These are phyloP conservation scores for Biscutella laevigata DNA, from an alignment of 441 rosid species.

Conservation along the genomic window DNA sequence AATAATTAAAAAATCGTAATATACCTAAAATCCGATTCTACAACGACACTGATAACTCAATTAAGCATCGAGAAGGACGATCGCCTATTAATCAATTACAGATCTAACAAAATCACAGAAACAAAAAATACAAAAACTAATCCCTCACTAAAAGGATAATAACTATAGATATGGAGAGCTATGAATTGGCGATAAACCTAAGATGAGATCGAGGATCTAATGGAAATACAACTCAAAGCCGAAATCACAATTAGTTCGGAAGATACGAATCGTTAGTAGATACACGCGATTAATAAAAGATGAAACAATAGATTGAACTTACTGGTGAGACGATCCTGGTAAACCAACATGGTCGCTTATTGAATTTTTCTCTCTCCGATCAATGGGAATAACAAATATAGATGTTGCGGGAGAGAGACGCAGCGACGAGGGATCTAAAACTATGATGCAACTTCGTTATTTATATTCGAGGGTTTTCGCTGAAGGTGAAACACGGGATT, in stretches of 20 bases:
- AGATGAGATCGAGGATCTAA: conserved; percentile 14
- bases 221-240: not conserved
- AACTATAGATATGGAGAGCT: not conserved
- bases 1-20: not conserved
- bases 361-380: conserved; percentile 18
- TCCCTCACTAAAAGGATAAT: not conserved
- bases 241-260: not conserved
- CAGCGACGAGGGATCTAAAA: conserved; percentile 18
- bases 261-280: not conserved
- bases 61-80: not conserved
- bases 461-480: conserved; percentile 24
- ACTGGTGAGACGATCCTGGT: conserved; percentile 26
- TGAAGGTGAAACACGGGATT: not conserved
- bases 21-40: not conserved
- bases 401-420: conserved; percentile 27
- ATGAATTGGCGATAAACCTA: not conserved
- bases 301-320: not conserved
- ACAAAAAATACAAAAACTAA: not conserved
- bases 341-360: conserved; percentile 32
- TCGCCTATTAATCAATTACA: not conserved
- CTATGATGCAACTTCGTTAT: not conserved
- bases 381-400: not conserved
- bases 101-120: conserved; percentile 15
- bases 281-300: not conserved
- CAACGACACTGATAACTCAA: not conserved